Evolutionary conservation across 139 green algal genomes (phyloP).

Genomic region (Penium margaritaceum): DNA sequence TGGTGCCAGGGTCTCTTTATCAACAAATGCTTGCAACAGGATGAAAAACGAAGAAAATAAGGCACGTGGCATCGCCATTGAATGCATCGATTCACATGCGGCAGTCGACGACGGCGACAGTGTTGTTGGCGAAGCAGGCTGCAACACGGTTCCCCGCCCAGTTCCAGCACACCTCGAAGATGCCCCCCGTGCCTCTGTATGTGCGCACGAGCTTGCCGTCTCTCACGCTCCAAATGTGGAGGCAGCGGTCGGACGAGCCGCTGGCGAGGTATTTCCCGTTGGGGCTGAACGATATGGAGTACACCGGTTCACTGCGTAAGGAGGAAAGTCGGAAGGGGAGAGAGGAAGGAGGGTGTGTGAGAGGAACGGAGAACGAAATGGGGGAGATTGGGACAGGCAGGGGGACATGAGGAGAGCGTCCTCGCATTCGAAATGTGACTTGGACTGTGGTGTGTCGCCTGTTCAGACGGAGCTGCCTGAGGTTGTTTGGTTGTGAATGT

Average conservation of each 20-base stretch:
- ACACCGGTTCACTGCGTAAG: conserved; percentile 61
- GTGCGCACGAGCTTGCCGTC: conserved; percentile 61
- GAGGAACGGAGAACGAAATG: neutral
- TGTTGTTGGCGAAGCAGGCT: conserved; percentile 68
- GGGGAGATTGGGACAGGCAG: neutral
- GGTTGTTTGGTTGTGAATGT: no score
- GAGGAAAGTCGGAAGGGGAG: neutral
- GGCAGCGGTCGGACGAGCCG: conserved; percentile 67
- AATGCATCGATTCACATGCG: no score
- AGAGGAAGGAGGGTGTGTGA: neutral
- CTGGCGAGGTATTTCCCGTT: conserved; percentile 67
- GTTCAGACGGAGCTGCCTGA: neutral
- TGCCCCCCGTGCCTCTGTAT: conserved; percentile 62
- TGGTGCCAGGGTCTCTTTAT: no score
- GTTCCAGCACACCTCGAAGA: conserved; percentile 84
- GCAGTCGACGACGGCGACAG: conserved; percentile 66
- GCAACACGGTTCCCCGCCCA: conserved; percentile 60
- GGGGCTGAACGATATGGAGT: conserved; percentile 74
- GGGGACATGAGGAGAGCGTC: neutral
- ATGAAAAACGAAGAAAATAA: no score
- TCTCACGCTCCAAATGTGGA: conserved; percentile 70
- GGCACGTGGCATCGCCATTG: no score
- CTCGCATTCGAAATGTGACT: neutral
- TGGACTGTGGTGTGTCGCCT: conserved; percentile 46
- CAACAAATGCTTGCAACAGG: no score